Conservation (phyloP, 371 early-diverging fungal species). For the Lichtheimia ramosa region DNA sequence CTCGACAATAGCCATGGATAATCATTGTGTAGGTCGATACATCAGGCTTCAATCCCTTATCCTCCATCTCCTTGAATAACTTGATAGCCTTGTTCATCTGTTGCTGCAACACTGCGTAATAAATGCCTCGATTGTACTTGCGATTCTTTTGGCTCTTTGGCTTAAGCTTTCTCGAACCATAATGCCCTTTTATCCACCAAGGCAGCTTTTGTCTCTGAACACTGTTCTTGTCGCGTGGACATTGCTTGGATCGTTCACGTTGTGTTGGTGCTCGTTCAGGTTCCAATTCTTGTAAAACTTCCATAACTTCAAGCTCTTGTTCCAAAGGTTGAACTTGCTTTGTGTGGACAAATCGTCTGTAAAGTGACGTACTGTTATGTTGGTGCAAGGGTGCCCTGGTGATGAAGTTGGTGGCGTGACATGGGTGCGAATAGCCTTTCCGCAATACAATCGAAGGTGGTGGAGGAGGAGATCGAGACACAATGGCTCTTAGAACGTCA, state of each 20-base stretch:
- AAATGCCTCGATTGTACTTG: constrained; percentile 29
- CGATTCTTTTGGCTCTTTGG: constrained; percentile 12
- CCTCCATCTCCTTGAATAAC: constrained; percentile 24
- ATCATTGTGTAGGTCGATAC: constrained; percentile 20
- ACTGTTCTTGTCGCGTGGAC: background rate
- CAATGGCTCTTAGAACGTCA: constrained; percentile 21
- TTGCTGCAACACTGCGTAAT: constrained; percentile 14
- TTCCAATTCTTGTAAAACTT: background rate
- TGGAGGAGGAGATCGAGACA: constrained; percentile 12
- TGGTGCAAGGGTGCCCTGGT: background rate
- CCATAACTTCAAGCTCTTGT: background rate
- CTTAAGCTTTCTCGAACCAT: background rate
- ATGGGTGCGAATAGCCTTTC: background rate
- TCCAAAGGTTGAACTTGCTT: background rate
- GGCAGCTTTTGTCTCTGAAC: background rate
- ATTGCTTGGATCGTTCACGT: background rate
- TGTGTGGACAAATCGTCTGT: background rate
- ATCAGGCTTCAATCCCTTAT: constrained; percentile 4
- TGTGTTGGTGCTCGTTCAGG: background rate
- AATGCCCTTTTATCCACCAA: constrained; percentile 1
- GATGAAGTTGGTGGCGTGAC: constrained; percentile 1
- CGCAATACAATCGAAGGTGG: background rate
- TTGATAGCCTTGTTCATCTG: constrained; percentile 34
- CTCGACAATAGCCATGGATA: constrained; percentile 26
- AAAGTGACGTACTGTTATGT: background rate